Conservation (phyloP, 768 basidiomycete species). For the Kondoa subrosea region DNA sequence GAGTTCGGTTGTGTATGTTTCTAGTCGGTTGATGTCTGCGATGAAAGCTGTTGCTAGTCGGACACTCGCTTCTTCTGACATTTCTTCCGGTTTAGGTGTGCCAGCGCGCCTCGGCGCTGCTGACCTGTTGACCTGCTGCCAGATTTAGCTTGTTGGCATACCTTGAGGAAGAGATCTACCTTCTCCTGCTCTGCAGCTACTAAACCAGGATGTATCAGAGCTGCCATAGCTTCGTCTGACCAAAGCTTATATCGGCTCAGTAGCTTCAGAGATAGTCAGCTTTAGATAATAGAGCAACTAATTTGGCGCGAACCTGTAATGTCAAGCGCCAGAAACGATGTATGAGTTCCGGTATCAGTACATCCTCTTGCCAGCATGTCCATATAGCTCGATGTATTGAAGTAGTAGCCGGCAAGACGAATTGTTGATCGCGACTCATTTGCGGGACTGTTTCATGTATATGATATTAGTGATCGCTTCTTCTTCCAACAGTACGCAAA, state of each 20-base stretch:
- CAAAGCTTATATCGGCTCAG: slow-evolving; percentile 61
- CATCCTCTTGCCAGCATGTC: slow-evolving; percentile 69
- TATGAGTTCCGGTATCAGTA: slow-evolving; percentile 65
- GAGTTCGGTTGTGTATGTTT: slow-evolving; percentile 13
- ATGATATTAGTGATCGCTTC: not conserved
- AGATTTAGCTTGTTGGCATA: not conserved
- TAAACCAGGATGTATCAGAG: slow-evolving; percentile 39
- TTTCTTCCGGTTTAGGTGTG: slow-evolving; percentile 38
- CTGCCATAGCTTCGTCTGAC: slow-evolving; percentile 40
- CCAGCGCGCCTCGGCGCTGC: slow-evolving; percentile 57
- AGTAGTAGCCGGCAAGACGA: slow-evolving; percentile 23
- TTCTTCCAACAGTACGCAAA: slow-evolving; percentile 8
- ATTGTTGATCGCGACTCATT: slow-evolving; percentile 13
- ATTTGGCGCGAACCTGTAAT: slow-evolving; percentile 31
- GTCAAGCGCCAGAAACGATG: slow-evolving; percentile 81
- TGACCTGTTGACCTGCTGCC: slow-evolving; percentile 32
- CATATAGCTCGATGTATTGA: slow-evolving; percentile 56
- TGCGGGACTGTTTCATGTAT: slow-evolving; percentile 6
- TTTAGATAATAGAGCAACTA: not conserved
- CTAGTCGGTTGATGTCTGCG: slow-evolving; percentile 20
- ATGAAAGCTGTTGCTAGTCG: slow-evolving; percentile 22
- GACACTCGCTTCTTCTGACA: slow-evolving; percentile 2
- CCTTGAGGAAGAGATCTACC: not conserved
- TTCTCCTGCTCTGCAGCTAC: slow-evolving; percentile 50
- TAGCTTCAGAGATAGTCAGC: slow-evolving; percentile 43